Evolutionary conservation across 805 yeast genomes (phyloP).

Genomic region (Ogataea zsoltii): DNA sequence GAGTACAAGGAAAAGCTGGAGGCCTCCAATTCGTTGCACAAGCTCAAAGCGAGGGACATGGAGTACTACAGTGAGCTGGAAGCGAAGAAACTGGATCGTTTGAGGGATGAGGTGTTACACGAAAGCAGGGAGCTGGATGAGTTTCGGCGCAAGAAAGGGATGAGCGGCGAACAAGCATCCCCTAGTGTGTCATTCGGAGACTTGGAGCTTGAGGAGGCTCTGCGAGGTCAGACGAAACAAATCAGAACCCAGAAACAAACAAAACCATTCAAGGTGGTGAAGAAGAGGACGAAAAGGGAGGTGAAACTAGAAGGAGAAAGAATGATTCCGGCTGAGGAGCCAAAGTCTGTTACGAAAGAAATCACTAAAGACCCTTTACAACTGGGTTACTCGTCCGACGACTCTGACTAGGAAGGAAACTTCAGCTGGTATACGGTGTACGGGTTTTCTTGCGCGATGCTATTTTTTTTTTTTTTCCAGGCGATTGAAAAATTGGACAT

Average conservation of each 20-base stretch:
- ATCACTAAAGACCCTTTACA: background rate
- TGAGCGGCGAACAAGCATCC: background rate
- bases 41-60: constrained; percentile 39
- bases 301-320: background rate
- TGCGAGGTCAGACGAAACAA: too few relatives aligned
- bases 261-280: constrained; percentile 1
- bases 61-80: constrained; percentile 35
- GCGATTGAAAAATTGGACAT: background rate
- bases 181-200: background rate
- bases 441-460: background rate
- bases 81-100: constrained; percentile 23
- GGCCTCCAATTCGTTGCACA: constrained; percentile 43
- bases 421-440: background rate
- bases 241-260: too few relatives aligned
- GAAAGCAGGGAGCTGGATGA: constrained; percentile 27
- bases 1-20: constrained; percentile 35
- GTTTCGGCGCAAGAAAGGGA: constrained; percentile 16
- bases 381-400: constrained; percentile 1
- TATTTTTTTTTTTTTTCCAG: background rate
- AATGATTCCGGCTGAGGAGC: too few relatives aligned
- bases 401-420: background rate
- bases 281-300: background rate
- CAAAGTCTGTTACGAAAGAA: too few relatives aligned
- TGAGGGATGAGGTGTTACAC: constrained; percentile 10
- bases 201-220: background rate